These are phyloP conservation scores for Thoreauomyces humboldtii DNA, from an alignment of 192 early-diverging fungal genomes.

Conservation along the genomic window DNA sequence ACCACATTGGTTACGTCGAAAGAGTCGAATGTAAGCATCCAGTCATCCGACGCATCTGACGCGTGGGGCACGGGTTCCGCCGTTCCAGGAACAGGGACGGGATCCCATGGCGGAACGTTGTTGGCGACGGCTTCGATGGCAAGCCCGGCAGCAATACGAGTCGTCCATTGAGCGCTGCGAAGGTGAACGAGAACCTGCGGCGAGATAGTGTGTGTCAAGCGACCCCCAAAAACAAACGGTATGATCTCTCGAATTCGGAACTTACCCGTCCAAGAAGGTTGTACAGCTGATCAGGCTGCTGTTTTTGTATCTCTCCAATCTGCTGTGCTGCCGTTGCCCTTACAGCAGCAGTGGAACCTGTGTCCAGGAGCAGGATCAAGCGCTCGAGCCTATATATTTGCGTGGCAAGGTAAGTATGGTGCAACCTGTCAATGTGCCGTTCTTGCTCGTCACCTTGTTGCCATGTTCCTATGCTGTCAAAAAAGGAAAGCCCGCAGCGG, in stretches of 20 bases:
- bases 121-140: conserved; percentile 89
- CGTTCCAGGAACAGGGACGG: conserved; percentile 2
- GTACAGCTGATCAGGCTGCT: conserved; percentile 90
- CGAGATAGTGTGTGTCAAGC: too few species aligned
- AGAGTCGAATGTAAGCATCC: conserved; percentile 60
- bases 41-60: conserved; percentile 1
- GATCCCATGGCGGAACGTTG: conserved; percentile 82
- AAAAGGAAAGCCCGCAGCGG: too few species aligned
- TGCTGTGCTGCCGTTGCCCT: conserved; percentile 90
- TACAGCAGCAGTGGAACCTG: conserved; percentile 85
- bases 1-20: conserved; percentile 85
- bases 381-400: conserved; percentile 79
- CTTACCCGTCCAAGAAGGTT: conserved; percentile 72
- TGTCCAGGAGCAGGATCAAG: conserved; percentile 89
- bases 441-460: background rate
- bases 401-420: background rate
- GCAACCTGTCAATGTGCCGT: background rate
- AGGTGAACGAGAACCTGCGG: conserved; percentile 79
- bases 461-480: too few species aligned
- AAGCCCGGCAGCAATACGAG: conserved; percentile 88
- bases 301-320: conserved; percentile 90
- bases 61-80: conserved; percentile 7
- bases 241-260: too few species aligned
- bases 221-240: too few species aligned
- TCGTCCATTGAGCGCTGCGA: conserved; percentile 89